Percentiles rank a stretch among this genome's conserved stretches.
phyloP scores from a whole-genome alignment of 345 rosid species.

The Gossypium rotundifolium region DNA sequence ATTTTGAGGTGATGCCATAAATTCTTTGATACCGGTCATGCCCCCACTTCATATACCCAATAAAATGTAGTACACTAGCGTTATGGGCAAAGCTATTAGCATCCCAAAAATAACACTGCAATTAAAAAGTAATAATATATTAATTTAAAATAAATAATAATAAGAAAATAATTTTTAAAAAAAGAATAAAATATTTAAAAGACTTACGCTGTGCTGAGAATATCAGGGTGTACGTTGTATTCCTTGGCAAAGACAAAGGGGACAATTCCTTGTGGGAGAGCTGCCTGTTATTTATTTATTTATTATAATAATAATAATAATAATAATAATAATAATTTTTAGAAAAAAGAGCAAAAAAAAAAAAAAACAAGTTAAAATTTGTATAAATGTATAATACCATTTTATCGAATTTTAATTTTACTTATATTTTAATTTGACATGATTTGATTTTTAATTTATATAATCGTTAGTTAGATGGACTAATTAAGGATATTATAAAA shows the following conservation, averaged over 20 bases:
- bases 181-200: not conserved
- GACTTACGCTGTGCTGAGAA: constrained; percentile 71
- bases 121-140: not conserved
- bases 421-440: no score
- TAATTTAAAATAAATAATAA: no score
- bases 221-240: constrained; percentile 69
- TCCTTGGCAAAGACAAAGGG: constrained; percentile 89
- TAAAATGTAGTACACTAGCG: constrained; percentile 84
- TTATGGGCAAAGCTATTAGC: constrained; percentile 93
- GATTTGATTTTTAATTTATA: no score
- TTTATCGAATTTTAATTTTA: no score
- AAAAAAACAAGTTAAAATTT: constrained; percentile 16
- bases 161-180: no score
- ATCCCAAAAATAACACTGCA: constrained; percentile 96
- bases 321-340: no score
- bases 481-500: no score
- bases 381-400: not conserved
- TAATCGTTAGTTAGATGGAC: no score
- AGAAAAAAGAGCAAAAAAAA: constrained; percentile 7
- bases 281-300: constrained; percentile 44
- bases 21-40: not conserved
- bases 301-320: no score
- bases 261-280: constrained; percentile 80
- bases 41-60: constrained; percentile 52
- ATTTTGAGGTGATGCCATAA: constrained; percentile 11